Conservation (phyloP, 2,329 filamentous ascomycete species). For the Fusarium napiforme region DNA sequence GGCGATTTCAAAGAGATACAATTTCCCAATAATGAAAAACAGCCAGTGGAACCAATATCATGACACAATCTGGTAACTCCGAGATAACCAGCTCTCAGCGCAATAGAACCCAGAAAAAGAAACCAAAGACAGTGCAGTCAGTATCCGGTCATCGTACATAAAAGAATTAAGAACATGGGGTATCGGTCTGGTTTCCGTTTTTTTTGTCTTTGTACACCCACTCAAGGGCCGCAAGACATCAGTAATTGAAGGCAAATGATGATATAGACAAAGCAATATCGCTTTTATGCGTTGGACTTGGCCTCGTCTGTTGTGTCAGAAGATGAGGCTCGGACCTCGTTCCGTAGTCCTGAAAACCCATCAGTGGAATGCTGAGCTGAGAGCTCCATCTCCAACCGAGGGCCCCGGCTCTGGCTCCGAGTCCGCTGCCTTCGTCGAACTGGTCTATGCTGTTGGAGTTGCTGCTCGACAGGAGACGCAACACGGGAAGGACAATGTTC, state of each 20-base stretch:
- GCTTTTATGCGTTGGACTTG: slow-evolving; percentile 20
- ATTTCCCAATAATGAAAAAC: slow-evolving; percentile 12
- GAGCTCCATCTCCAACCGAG: slow-evolving; percentile 47
- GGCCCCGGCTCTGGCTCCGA: slow-evolving; percentile 53
- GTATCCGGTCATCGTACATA: slow-evolving; percentile 29
- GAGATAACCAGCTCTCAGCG: slow-evolving; percentile 36
- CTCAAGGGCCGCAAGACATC: neutral
- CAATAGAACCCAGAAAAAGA: neutral
- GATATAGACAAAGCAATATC: neutral
- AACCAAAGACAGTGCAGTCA: neutral
- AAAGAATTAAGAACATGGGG: slow-evolving; percentile 29
- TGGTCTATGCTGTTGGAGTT: slow-evolving; percentile 41
- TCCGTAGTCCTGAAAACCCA: slow-evolving; percentile 48
- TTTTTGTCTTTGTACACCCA: slow-evolving; percentile 6
- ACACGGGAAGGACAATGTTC: slow-evolving; percentile 58
- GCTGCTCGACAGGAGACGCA: slow-evolving; percentile 50
- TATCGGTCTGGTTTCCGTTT: slow-evolving; percentile 31
- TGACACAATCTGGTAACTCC: slow-evolving; percentile 21
- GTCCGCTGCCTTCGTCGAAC: slow-evolving; percentile 52
- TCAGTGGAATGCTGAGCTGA: slow-evolving; percentile 42
- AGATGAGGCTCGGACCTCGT: slow-evolving; percentile 48
- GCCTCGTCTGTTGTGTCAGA: slow-evolving; percentile 35
- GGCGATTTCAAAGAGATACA: neutral
- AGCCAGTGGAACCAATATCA: slow-evolving; percentile 8
- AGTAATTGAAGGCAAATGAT: neutral